Evolutionary conservation across 306 rosid species (phyloP).

Genomic region (Dalbergia oliveri): DNA sequence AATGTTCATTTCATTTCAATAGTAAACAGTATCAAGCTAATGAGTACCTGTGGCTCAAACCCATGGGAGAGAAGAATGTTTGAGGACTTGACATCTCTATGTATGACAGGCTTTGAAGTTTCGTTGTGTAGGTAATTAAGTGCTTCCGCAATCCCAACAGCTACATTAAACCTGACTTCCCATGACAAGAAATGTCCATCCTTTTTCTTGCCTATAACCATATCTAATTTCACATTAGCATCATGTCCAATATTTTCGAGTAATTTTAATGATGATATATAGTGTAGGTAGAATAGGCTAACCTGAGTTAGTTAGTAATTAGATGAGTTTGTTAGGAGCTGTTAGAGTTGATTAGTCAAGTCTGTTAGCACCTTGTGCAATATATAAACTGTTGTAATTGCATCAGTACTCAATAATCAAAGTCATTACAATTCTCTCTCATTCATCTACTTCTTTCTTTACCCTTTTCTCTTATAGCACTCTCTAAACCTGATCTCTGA

Average conservation of each 20-base stretch:
- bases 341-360: no score
- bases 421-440: no score
- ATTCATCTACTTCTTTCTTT: accelerated
- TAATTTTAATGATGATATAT: neutral
- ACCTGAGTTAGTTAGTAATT: no score
- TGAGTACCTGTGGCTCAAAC: slow-evolving; percentile 75
- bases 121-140: slow-evolving; percentile 74
- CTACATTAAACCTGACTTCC: slow-evolving; percentile 75
- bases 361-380: no score
- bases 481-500: no score
- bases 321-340: no score
- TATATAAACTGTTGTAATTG: no score
- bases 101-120: slow-evolving; percentile 73
- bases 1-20: neutral
- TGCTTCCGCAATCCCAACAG: slow-evolving; percentile 80
- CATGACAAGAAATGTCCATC: slow-evolving; percentile 63
- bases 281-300: no score
- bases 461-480: accelerated
- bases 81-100: slow-evolving; percentile 93
- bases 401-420: no score
- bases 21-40: slow-evolving; percentile 18
- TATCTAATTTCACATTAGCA: slow-evolving; percentile 42
- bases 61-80: slow-evolving; percentile 79
- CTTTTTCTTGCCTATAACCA: slow-evolving; percentile 55
- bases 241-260: slow-evolving; percentile 34